phyloP scores from a whole-genome alignment of 2,329 filamentous ascomycete genomes.

The Fusarium secorum region DNA sequence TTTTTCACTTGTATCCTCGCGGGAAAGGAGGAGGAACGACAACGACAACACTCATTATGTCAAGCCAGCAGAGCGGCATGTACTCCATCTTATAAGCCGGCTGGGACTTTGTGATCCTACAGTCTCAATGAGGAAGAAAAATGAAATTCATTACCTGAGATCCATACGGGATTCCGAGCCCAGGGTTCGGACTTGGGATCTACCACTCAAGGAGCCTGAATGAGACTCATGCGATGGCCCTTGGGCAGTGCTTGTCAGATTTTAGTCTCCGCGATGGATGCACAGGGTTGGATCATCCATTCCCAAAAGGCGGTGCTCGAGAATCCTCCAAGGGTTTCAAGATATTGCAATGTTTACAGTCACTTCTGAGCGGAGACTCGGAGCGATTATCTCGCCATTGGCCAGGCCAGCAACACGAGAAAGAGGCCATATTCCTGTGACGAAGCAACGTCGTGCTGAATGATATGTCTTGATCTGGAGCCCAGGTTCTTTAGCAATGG shows the following conservation, averaged over 20 bases:
- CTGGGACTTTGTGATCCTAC: not conserved
- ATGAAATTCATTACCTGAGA: not conserved
- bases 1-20: not conserved
- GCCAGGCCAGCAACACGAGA: not conserved
- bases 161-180: conserved; percentile 3
- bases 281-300: not conserved
- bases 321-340: not conserved
- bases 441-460: not conserved
- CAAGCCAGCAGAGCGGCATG: not conserved
- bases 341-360: not conserved
- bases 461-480: not conserved
- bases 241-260: conserved; percentile 31
- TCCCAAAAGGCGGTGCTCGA: conserved; percentile 15
- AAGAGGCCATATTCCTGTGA: not conserved
- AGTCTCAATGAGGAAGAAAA: not conserved
- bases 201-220: conserved; percentile 10
- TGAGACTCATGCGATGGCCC: conserved; percentile 21
- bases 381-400: conserved; percentile 2
- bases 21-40: not conserved
- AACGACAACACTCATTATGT: not conserved
- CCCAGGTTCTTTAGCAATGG: not conserved
- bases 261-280: conserved; percentile 21
- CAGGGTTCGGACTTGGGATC: conserved; percentile 10
- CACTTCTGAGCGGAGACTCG: not conserved
- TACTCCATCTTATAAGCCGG: conserved; percentile 18